Evolutionary conservation across 2,329 filamentous ascomycete species (phyloP).

Genomic region (Aspergillus sp.): DNA sequence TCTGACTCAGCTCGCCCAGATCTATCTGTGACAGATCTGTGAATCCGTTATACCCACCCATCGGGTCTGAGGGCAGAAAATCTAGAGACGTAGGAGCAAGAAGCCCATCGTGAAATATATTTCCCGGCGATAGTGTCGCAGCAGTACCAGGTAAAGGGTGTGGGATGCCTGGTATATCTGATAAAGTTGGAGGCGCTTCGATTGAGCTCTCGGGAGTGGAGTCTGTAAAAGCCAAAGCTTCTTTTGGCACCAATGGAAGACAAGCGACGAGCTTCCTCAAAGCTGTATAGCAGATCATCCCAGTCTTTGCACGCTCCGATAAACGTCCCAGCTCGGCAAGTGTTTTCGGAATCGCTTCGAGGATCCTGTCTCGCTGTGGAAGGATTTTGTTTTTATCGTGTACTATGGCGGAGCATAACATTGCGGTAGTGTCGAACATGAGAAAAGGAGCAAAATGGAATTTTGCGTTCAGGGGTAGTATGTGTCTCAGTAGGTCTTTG

Average conservation of each 20-base stretch:
- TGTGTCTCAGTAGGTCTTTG: constrained; percentile 42
- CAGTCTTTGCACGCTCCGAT: constrained; percentile 21
- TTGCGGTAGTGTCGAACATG: constrained; percentile 53
- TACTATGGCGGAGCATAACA: constrained; percentile 53
- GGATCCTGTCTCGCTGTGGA: constrained; percentile 42
- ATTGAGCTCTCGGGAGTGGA: constrained; percentile 2
- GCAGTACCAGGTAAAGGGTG: background rate
- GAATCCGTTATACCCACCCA: background rate
- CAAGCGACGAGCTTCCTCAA: constrained; percentile 21
- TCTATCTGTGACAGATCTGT: constrained; percentile 19
- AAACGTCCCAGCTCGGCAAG: constrained; percentile 34
- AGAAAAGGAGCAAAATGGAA: constrained; percentile 53
- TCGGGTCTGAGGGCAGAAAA: background rate
- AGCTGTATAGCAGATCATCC: constrained; percentile 24
- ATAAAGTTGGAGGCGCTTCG: background rate
- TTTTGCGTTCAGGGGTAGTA: constrained; percentile 47
- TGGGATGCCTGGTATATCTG: background rate
- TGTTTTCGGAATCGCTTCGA: constrained; percentile 41
- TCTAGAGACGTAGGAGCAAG: background rate
- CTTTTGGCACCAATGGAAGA: constrained; percentile 11
- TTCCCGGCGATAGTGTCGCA: background rate
- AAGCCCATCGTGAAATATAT: background rate
- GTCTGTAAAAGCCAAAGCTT: background rate
- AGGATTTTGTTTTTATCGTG: constrained; percentile 49
- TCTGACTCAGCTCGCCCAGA: constrained; percentile 25